phyloP scores from a whole-genome alignment of 768 basidiomycete genomes.

The Suillus decipiens region DNA sequence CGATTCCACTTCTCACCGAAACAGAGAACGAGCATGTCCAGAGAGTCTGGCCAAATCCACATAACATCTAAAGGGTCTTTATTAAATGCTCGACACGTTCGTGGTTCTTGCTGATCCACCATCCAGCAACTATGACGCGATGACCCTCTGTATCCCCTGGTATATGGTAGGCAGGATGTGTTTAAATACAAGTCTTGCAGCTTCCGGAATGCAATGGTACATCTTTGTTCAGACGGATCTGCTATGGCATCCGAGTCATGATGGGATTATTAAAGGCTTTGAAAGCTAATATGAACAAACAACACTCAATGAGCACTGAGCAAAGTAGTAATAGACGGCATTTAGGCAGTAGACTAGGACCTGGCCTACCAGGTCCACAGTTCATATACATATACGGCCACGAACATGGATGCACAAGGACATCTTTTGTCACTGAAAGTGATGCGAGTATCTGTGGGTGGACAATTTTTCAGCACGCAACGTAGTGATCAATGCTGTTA shows the following conservation, averaged over 20 bases:
- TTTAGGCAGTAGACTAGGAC: neutral
- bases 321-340: too few species aligned
- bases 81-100: conserved; percentile 5
- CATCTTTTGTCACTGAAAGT: conserved; percentile 82
- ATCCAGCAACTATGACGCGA: neutral
- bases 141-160: neutral
- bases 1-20: neutral
- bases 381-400: neutral
- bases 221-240: too few species aligned
- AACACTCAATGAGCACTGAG: too few species aligned
- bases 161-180: neutral
- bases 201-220: too few species aligned
- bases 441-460: conserved; percentile 84
- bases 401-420: conserved; percentile 50
- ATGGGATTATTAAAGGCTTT: too few species aligned
- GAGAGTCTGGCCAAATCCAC: conserved; percentile 4
- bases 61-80: conserved; percentile 6
- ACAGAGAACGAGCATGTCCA: conserved; percentile 2
- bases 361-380: neutral
- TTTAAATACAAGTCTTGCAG: too few species aligned
- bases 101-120: conserved; percentile 6
- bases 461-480: neutral
- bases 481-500: conserved; percentile 5
- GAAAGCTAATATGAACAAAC: conserved; percentile 27
- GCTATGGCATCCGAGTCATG: too few species aligned